Conservation (phyloP, 225 moss, liverwort and hornwort species). For the Marchantia paleacea region DNA sequence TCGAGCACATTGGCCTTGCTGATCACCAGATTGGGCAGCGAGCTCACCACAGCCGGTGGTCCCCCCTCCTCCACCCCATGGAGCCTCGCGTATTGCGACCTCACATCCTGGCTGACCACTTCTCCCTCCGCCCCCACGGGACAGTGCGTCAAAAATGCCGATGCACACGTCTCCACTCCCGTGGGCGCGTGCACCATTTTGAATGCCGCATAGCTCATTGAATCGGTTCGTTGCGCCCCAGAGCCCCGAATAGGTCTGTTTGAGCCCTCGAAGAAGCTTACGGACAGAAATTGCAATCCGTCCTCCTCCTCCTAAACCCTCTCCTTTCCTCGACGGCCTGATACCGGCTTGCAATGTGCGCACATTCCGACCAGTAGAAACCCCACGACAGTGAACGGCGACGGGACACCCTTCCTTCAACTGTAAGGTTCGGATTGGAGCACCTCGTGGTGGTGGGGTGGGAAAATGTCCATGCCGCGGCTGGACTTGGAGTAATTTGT, state of each 20-base stretch:
- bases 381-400: not conserved
- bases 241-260: not conserved
- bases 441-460: not conserved
- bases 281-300: not conserved
- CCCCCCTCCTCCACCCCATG: slow-evolving; percentile 46
- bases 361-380: not conserved
- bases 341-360: not conserved
- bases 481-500: not conserved
- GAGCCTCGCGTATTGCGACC: slow-evolving; percentile 44
- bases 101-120: slow-evolving; percentile 31
- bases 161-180: slow-evolving; percentile 89
- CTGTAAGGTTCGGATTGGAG: not conserved
- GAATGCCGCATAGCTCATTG: slow-evolving; percentile 98
- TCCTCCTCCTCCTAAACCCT: not conserved
- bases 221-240: not conserved
- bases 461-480: not conserved
- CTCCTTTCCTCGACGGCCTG: not conserved
- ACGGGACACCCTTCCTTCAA: not conserved
- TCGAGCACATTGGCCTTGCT: slow-evolving; percentile 89
- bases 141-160: slow-evolving; percentile 92
- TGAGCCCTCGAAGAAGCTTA: not conserved
- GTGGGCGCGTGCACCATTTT: slow-evolving; percentile 97
- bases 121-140: slow-evolving; percentile 62
- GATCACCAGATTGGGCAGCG: slow-evolving; percentile 87
- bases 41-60: slow-evolving; percentile 43